Conservation (phyloP, 2,329 filamentous ascomycete genomes). For the Diaporthe humulicola region DNA sequence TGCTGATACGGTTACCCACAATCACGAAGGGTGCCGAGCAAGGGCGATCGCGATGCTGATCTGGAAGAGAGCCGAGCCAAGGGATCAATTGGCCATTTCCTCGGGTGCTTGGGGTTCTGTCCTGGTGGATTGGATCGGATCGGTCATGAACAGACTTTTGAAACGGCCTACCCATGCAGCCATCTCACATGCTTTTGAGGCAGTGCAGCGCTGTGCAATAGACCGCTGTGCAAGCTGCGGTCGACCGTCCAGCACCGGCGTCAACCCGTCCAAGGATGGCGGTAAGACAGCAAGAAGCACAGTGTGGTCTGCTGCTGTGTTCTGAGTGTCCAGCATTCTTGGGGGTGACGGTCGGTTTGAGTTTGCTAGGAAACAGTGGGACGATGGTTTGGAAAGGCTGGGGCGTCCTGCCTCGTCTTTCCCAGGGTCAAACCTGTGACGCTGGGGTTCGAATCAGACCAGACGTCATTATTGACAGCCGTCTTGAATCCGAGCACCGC, state of each 20-base stretch:
- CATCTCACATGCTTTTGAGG: slow-evolving; percentile 28
- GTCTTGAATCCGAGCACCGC: slow-evolving; percentile 4
- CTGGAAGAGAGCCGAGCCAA: neutral
- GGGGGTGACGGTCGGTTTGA: neutral
- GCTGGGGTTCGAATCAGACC: slow-evolving; percentile 25
- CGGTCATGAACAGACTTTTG: slow-evolving; percentile 31
- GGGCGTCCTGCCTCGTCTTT: slow-evolving; percentile 18
- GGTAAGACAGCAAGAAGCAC: neutral
- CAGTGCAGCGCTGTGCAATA: slow-evolving; percentile 26
- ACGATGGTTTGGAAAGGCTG: slow-evolving; percentile 16
- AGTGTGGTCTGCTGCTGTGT: slow-evolving; percentile 12
- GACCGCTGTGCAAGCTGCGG: neutral
- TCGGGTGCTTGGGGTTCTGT: neutral
- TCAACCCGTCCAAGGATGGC: neutral
- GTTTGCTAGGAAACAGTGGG: neutral
- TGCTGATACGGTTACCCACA: slow-evolving; percentile 29
- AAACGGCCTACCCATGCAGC: slow-evolving; percentile 27
- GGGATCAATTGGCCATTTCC: neutral
- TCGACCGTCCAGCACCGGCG: neutral
- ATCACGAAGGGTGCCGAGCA: slow-evolving; percentile 9
- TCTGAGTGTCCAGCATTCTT: neutral
- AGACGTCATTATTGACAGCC: slow-evolving; percentile 33
- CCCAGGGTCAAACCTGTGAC: slow-evolving; percentile 19
- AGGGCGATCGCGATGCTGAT: slow-evolving; percentile 12
- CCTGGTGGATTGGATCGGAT: slow-evolving; percentile 12